These are phyloP conservation scores for Lanmaoa rubissima DNA, from an alignment of 768 basidiomycete genomes.

Conservation along the genomic window DNA sequence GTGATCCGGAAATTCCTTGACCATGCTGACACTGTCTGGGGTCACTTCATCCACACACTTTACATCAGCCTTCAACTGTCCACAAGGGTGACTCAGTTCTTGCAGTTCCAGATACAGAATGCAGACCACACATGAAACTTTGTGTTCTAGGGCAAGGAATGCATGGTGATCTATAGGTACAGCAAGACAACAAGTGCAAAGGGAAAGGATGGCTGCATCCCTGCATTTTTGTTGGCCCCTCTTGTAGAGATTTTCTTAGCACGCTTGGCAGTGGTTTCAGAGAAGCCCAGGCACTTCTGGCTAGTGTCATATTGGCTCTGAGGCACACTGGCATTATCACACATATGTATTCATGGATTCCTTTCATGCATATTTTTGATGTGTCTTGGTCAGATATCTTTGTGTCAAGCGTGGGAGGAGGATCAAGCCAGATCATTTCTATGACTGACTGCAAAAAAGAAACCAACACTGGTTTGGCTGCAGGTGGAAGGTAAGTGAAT, in stretches of 20 bases:
- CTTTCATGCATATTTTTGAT: too few species aligned
- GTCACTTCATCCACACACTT: not conserved
- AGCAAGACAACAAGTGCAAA: constrained; percentile 3
- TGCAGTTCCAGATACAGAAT: constrained; percentile 3
- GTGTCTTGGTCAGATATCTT: constrained; percentile 1
- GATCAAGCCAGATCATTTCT: not conserved
- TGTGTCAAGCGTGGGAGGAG: not conserved
- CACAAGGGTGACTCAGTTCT: not conserved
- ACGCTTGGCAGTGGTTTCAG: not conserved
- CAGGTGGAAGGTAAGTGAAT: not conserved
- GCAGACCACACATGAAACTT: not conserved
- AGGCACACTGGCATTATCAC: not conserved
- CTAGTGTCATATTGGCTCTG: not conserved
- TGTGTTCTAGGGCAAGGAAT: not conserved
- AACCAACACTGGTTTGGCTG: not conserved
- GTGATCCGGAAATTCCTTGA: too few species aligned
- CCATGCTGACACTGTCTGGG: not conserved
- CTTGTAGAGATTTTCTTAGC: not conserved
- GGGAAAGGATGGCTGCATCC: not conserved
- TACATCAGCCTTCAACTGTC: not conserved
- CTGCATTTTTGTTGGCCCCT: not conserved
- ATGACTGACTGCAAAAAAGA: too few species aligned
- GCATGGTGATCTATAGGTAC: not conserved
- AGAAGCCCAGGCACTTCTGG: constrained; percentile 4
- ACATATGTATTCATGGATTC: too few species aligned